phyloP scores from a whole-genome alignment of 1,284 basidiomycete species.

The Sanghuangporus weigelae region DNA sequence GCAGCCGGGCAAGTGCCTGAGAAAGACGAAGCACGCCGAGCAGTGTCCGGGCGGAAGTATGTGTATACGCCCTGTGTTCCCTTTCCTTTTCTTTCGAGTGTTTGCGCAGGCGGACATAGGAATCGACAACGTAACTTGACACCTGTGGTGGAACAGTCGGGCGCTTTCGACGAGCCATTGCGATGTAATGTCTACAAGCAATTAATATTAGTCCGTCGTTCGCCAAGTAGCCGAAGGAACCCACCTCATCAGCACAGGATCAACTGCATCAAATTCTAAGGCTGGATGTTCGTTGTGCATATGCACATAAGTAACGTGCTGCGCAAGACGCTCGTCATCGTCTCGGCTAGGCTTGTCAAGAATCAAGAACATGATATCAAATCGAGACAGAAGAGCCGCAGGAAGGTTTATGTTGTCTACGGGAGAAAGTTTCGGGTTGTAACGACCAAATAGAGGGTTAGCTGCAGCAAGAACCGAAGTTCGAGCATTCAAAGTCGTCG shows the following conservation, averaged over 20 bases:
- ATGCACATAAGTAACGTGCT: slow-evolving; percentile 97
- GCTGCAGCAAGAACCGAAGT: slow-evolving; percentile 98
- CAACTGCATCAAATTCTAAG: slow-evolving; percentile 79
- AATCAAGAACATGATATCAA: slow-evolving; percentile 96
- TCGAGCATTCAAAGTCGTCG: slow-evolving; percentile 97
- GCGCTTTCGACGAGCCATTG: slow-evolving; percentile 83
- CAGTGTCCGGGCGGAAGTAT: slow-evolving; percentile 96
- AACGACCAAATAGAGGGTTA: slow-evolving; percentile 96
- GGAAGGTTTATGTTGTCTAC: slow-evolving; percentile 99
- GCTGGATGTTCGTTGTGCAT: slow-evolving; percentile 92
- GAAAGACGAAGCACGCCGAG: slow-evolving; percentile 92
- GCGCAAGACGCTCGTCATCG: slow-evolving; percentile 92
- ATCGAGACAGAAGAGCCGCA: slow-evolving; percentile 92
- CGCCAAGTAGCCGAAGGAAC: slow-evolving; percentile 17
- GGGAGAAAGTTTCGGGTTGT: slow-evolving; percentile 95
- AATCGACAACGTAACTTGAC: slow-evolving; percentile 91
- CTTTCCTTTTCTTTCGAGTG: slow-evolving; percentile 88
- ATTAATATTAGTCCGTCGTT: slow-evolving; percentile 8
- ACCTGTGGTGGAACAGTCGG: slow-evolving; percentile 85
- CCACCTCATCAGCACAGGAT: slow-evolving; percentile 85
- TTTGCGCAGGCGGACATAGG: slow-evolving; percentile 93
- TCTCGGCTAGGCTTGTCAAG: slow-evolving; percentile 93
- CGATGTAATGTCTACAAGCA: slow-evolving; percentile 83
- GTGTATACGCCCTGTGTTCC: slow-evolving; percentile 85
- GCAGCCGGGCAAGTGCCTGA: slow-evolving; percentile 90